These are phyloP conservation scores for Pythium folliculosum DNA, from an alignment of 352 stramenopile species.

Conservation along the genomic window DNA sequence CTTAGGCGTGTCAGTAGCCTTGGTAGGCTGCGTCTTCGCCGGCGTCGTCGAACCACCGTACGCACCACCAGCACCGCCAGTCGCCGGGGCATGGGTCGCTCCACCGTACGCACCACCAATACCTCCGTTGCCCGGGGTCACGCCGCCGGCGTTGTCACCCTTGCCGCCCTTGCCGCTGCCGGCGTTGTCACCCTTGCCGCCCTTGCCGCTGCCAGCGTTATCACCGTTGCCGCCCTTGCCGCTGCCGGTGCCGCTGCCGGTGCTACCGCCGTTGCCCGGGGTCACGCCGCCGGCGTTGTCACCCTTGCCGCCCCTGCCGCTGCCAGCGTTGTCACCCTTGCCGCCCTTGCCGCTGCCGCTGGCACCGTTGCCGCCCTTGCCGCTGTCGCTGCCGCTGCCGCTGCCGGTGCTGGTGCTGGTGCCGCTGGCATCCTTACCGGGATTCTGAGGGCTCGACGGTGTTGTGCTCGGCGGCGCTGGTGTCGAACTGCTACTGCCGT, in stretches of 20 bases:
- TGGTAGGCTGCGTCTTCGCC: too few relatives aligned
- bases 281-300: too few relatives aligned
- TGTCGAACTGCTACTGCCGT: background rate
- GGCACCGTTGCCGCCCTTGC: background rate
- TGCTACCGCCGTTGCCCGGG: too few relatives aligned
- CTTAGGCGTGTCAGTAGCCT: too few relatives aligned
- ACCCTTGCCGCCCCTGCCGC: background rate
- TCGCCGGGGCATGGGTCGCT: too few relatives aligned
- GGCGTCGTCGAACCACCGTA: too few relatives aligned
- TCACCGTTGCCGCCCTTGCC: slow-evolving; percentile 5
- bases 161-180: slow-evolving; percentile 3
- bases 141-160: too few relatives aligned
- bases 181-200: slow-evolving; percentile 4
- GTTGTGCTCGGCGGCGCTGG: background rate
- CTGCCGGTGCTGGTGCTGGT: too few relatives aligned
- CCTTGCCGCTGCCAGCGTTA: slow-evolving; percentile 11
- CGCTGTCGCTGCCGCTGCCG: background rate
- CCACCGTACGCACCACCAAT: too few relatives aligned
- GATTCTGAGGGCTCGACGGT: slow-evolving; percentile 1
- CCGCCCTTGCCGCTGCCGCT: background rate
- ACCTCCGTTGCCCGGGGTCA: too few relatives aligned
- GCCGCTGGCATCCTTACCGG: too few relatives aligned
- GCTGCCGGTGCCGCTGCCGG: background rate
- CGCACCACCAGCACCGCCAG: too few relatives aligned
- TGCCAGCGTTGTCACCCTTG: background rate